Percentiles rank a stretch among this genome's conserved stretches.
phyloP scores from a whole-genome alignment of 2,329 filamentous ascomycete species.

The Talaromyces piceae region DNA sequence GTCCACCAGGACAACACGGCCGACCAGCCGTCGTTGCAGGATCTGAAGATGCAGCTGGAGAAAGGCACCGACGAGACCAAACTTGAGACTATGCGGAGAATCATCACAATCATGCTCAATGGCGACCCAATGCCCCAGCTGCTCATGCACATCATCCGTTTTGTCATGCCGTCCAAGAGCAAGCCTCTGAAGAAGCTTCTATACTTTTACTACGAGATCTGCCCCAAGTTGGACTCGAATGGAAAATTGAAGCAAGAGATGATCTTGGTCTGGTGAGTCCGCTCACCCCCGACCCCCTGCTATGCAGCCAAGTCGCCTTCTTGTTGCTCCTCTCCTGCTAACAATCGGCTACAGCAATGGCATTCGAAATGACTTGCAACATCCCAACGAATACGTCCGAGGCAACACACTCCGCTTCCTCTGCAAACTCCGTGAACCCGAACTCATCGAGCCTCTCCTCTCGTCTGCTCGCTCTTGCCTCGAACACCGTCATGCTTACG shows the following conservation, averaged over 20 bases:
- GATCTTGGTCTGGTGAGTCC: conserved; percentile 87
- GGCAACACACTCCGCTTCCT: conserved; percentile 98
- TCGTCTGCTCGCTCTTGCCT: conserved; percentile 87
- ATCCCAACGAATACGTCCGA: conserved; percentile 95
- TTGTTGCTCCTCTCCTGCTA: conserved; percentile 1
- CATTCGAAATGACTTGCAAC: conserved; percentile 93
- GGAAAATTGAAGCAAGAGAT: conserved; percentile 99
- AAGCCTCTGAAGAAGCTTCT: conserved; percentile 96
- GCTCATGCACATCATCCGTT: conserved; percentile 99
- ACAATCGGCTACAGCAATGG: conserved; percentile 85
- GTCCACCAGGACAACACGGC: conserved; percentile 96
- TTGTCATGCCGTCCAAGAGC: conserved; percentile 97
- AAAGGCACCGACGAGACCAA: conserved; percentile 91
- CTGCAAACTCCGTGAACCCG: conserved; percentile 88
- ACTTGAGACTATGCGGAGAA: conserved; percentile 91
- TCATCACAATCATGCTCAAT: conserved; percentile 95
- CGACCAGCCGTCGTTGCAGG: conserved; percentile 81
- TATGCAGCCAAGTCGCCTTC: background rate
- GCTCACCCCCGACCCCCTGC: background rate
- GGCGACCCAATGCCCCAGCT: conserved; percentile 91
- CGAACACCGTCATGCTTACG: conserved; percentile 93
- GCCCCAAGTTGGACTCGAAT: conserved; percentile 82
- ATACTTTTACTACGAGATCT: conserved; percentile 99
- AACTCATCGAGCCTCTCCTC: conserved; percentile 91
- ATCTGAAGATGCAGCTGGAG: conserved; percentile 87